These are phyloP conservation scores for Aspergillus arachidicola DNA, from an alignment of 2,329 filamentous ascomycete species.

Conservation along the genomic window DNA sequence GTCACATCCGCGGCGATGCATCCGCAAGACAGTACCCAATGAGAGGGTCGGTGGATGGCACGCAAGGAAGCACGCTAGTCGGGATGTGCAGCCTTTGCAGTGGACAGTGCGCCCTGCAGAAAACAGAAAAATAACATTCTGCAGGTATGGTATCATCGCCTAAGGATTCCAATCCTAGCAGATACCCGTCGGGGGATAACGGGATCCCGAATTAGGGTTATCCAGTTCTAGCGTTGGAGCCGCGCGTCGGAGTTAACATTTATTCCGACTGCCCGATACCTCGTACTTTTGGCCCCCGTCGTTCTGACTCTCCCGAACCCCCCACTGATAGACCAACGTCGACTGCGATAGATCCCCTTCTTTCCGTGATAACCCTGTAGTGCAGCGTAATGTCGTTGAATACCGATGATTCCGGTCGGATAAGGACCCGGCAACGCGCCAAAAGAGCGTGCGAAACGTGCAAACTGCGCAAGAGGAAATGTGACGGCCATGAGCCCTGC, in stretches of 20 bases:
- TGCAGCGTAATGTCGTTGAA: neutral
- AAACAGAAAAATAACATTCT: neutral
- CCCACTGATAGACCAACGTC: neutral
- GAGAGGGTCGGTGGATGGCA: neutral
- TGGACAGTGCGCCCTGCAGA: slow-evolving; percentile 1
- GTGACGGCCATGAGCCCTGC: slow-evolving; percentile 11
- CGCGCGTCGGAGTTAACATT: neutral
- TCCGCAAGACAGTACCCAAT: neutral
- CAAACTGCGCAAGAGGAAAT: slow-evolving; percentile 18
- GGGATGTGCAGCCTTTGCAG: neutral
- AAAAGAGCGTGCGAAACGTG: slow-evolving; percentile 15
- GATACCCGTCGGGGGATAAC: neutral
- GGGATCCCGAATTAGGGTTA: slow-evolving; percentile 3
- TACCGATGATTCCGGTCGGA: neutral
- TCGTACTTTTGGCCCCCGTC: neutral
- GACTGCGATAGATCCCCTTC: neutral
- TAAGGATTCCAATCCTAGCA: neutral
- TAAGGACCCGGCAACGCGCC: slow-evolving; percentile 1
- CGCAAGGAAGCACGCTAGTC: neutral
- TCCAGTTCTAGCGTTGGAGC: neutral
- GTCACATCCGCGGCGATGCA: neutral
- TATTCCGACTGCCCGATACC: neutral
- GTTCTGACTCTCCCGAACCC: neutral
- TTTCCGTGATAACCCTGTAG: neutral
- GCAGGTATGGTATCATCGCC: neutral